A percentile compares a stretch with the other conserved stretches of the same genome.
phyloP scores from a whole-genome alignment of 1,284 basidiomycete species.

The Cryptococcus neoformans region DNA sequence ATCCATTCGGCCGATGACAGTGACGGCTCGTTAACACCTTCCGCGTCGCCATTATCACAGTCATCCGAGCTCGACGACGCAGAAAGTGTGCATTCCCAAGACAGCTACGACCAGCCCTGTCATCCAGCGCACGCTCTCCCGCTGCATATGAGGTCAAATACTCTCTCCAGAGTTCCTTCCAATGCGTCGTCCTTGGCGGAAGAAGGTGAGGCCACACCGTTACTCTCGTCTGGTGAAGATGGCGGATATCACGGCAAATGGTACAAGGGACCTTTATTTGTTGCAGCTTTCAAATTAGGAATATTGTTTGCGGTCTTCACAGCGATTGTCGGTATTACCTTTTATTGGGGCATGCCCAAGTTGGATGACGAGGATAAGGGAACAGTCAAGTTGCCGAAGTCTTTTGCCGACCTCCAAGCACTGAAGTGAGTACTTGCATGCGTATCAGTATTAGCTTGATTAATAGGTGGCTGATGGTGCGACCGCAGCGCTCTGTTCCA shows the following conservation, averaged over 20 bases:
- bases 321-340: constrained; percentile 63
- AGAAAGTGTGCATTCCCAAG: not conserved
- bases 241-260: constrained; percentile 24
- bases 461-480: not conserved
- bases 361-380: constrained; percentile 67
- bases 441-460: not conserved
- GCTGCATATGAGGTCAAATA: constrained; percentile 5
- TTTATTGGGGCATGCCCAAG: constrained; percentile 75
- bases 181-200: constrained; percentile 7
- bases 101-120: not conserved
- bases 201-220: constrained; percentile 12
- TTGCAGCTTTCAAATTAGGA: constrained; percentile 77
- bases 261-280: constrained; percentile 60
- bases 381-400: constrained; percentile 72
- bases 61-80: not conserved
- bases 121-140: not conserved
- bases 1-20: not conserved
- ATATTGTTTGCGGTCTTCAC: constrained; percentile 69
- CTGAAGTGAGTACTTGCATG: constrained; percentile 58
- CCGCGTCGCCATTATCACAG: not conserved
- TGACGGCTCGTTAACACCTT: not conserved
- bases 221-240: constrained; percentile 5
- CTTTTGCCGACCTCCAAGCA: constrained; percentile 74
- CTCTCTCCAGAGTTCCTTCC: constrained; percentile 2
- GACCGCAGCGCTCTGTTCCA: constrained; percentile 61